Conservation (phyloP, 768 basidiomycete species). For the Termitomyces sp. region DNA sequence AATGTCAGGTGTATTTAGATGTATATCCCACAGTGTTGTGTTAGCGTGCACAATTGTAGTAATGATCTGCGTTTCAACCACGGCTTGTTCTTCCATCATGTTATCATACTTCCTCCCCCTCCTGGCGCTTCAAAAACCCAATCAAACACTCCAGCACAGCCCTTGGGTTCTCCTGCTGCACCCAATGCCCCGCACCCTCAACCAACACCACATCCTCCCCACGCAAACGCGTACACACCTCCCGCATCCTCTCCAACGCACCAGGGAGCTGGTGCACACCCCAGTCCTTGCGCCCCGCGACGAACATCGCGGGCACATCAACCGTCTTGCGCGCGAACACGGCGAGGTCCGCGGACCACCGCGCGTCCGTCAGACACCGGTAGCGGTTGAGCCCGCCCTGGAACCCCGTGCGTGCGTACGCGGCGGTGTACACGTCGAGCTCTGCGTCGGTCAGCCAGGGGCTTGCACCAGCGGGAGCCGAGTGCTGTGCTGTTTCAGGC, state of each 20-base stretch:
- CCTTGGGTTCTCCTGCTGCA: slow-evolving; percentile 50
- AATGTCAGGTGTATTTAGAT: no score
- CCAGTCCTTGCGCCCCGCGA: slow-evolving; percentile 56
- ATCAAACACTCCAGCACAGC: slow-evolving; percentile 35
- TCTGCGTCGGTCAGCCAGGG: slow-evolving; percentile 47
- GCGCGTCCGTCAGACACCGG: slow-evolving; percentile 32
- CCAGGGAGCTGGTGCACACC: slow-evolving; percentile 53
- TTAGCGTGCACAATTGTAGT: no score
- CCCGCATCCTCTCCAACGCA: slow-evolving; percentile 40
- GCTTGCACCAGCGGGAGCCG: slow-evolving; percentile 27
- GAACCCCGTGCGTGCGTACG: slow-evolving; percentile 46
- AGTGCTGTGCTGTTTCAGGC: slow-evolving; percentile 38
- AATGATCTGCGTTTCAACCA: no score
- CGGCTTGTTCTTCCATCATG: no score
- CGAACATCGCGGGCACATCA: slow-evolving; percentile 50
- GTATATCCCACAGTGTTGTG: no score
- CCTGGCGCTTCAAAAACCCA: slow-evolving; percentile 29
- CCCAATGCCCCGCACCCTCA: slow-evolving; percentile 59
- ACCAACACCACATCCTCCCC: slow-evolving; percentile 47
- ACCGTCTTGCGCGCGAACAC: slow-evolving; percentile 43
- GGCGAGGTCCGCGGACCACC: slow-evolving; percentile 33
- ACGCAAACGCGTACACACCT: slow-evolving; percentile 29
- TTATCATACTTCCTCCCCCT: background rate
- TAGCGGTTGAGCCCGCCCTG: slow-evolving; percentile 63
- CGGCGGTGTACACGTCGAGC: slow-evolving; percentile 42